Percentiles rank a stretch among this genome's conserved stretches.
phyloP scores from a whole-genome alignment of 257 asterid genomes.

The Eucommia ulmoides region DNA sequence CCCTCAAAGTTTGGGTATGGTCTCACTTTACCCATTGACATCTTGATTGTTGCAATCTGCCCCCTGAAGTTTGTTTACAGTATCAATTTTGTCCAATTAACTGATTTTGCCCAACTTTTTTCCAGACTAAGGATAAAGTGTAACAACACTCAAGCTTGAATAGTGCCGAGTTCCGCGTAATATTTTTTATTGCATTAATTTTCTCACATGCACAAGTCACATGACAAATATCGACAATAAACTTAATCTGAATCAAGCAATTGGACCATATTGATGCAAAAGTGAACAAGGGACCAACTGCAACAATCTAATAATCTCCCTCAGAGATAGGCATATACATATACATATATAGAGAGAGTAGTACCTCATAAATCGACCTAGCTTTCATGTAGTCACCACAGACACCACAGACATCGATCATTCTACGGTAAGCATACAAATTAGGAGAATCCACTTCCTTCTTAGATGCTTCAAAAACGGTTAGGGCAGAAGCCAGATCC shows the following conservation, averaged over 20 bases:
- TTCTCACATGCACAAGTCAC: too few relatives aligned
- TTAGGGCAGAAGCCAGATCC: conserved; percentile 59
- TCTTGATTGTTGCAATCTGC: too few relatives aligned
- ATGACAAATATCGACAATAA: not conserved
- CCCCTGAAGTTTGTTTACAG: too few relatives aligned
- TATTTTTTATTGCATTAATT: not conserved
- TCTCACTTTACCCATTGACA: too few relatives aligned
- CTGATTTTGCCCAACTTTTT: too few relatives aligned
- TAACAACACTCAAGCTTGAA: not conserved
- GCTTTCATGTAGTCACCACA: conserved; percentile 81
- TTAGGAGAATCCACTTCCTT: conserved; percentile 40
- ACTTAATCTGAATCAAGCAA: too few relatives aligned
- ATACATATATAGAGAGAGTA: not conserved
- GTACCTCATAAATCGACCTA: conserved; percentile 76
- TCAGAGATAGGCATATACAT: not conserved
- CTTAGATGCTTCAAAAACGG: conserved; percentile 62
- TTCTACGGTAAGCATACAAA: conserved; percentile 68
- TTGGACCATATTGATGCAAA: not conserved
- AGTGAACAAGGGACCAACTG: not conserved
- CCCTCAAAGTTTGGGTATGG: too few relatives aligned
- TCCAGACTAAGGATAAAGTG: too few relatives aligned
- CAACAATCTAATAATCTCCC: not conserved
- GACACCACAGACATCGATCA: conserved; percentile 92
- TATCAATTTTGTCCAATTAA: too few relatives aligned
- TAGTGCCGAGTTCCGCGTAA: not conserved